phyloP scores from a whole-genome alignment of 331 rosid genomes.

The Erythrophleum ivorense region DNA sequence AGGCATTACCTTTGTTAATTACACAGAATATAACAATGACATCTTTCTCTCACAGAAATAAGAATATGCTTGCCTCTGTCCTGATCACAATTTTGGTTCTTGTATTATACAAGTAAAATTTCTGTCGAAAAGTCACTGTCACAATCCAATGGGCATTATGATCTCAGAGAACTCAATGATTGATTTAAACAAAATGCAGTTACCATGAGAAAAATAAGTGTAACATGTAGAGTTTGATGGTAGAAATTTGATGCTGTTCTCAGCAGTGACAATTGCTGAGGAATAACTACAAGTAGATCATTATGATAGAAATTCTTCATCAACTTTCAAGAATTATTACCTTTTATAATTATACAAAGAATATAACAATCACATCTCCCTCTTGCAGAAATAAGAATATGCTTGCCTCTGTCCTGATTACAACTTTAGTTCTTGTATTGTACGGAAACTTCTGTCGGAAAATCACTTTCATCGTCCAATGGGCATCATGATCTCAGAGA shows the following conservation, averaged over 20 bases:
- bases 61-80: too few relatives aligned
- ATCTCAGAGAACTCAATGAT: too few relatives aligned
- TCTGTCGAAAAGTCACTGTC: too few relatives aligned
- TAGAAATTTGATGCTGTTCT: background rate
- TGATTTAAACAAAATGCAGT: too few relatives aligned
- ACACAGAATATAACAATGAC: too few relatives aligned
- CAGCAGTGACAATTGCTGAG: background rate
- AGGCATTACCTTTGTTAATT: too few relatives aligned
- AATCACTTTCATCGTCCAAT: constrained; percentile 41
- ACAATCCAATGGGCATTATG: too few relatives aligned
- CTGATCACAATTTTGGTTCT: too few relatives aligned
- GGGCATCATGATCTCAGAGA: constrained; percentile 47
- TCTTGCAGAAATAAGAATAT: background rate
- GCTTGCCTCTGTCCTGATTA: background rate
- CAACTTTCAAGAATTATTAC: background rate
- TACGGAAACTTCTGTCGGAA: background rate
- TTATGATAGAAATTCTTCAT: background rate
- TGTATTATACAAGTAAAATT: too few relatives aligned
- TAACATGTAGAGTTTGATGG: too few relatives aligned
- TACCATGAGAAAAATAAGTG: too few relatives aligned
- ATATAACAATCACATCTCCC: background rate
- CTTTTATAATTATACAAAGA: background rate
- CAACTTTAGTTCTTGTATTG: background rate
- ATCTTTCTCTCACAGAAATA: too few relatives aligned
- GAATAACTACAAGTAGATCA: background rate